These are phyloP conservation scores for Ananas comosus DNA, from an alignment of 176 grass and related monocot species.

Conservation along the genomic window DNA sequence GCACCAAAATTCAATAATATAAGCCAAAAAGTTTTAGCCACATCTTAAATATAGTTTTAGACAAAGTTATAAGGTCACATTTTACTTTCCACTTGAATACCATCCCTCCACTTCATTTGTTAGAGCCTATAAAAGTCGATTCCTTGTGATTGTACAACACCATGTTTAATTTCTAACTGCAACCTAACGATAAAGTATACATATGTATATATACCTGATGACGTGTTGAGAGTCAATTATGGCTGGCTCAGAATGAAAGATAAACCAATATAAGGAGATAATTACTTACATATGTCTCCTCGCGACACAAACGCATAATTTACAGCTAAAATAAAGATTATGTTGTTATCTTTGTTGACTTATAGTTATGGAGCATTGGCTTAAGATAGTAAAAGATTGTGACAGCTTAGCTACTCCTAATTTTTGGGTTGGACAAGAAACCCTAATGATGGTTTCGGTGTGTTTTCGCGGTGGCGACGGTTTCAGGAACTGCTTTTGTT, in stretches of 20 bases:
- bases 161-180: background rate
- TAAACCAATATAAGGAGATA: background rate
- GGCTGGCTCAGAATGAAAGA: background rate
- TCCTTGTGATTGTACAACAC: background rate
- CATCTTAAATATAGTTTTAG: no score
- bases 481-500: no score
- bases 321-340: no score
- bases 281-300: no score
- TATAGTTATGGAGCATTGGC: background rate
- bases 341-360: no score
- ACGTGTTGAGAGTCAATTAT: background rate
- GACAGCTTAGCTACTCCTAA: background rate
- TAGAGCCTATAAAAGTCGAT: background rate
- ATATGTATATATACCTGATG: background rate
- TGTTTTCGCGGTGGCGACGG: no score
- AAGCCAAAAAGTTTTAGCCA: no score
- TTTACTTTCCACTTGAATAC: no score
- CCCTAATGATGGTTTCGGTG: background rate
- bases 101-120: background rate
- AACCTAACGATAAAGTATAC: background rate
- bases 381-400: background rate
- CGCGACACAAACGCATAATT: no score
- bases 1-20: no score
- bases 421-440: background rate
- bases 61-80: no score